These are phyloP conservation scores for Volvox carteri DNA, from an alignment of 163 green algal genomes.

Conservation along the genomic window DNA sequence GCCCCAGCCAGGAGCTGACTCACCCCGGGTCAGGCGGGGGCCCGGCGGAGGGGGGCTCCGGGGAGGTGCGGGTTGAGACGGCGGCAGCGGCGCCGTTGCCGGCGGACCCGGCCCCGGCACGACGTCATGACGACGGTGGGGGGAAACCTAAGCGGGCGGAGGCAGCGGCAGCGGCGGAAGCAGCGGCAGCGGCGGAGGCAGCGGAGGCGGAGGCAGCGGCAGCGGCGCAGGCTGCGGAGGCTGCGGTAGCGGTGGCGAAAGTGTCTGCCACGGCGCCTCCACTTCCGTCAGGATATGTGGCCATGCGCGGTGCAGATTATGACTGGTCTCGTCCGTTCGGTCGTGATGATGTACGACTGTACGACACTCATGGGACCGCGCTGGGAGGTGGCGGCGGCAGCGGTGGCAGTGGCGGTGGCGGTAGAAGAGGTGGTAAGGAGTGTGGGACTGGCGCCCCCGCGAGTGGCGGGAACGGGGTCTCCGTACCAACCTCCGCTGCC, in stretches of 20 bases:
- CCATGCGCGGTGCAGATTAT: slow-evolving; percentile 71
- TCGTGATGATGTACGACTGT: slow-evolving; percentile 1
- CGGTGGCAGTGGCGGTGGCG: background rate
- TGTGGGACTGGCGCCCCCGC: no score
- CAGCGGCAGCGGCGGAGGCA: background rate
- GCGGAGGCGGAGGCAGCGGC: background rate
- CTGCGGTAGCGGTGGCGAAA: background rate
- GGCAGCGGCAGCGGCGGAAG: background rate
- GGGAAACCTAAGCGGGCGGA: background rate
- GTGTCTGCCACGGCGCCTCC: background rate
- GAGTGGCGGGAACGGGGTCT: background rate
- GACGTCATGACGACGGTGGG: background rate
- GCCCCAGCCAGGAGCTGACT: no score
- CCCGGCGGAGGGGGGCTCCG: background rate
- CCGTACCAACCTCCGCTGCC: background rate
- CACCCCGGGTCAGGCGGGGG: no score
- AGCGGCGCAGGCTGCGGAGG: background rate
- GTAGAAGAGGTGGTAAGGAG: background rate
- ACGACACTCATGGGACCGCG: slow-evolving; percentile 28
- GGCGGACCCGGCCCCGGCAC: background rate
- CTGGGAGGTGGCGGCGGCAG: slow-evolving; percentile 5
- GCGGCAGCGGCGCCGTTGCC: background rate
- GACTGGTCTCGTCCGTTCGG: slow-evolving; percentile 66
- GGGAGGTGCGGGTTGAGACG: background rate
- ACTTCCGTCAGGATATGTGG: slow-evolving; percentile 50